Base-by-base conservation (phyloP, 768 basidiomycete genomes). In the Boletus reticuloceps region DNA sequence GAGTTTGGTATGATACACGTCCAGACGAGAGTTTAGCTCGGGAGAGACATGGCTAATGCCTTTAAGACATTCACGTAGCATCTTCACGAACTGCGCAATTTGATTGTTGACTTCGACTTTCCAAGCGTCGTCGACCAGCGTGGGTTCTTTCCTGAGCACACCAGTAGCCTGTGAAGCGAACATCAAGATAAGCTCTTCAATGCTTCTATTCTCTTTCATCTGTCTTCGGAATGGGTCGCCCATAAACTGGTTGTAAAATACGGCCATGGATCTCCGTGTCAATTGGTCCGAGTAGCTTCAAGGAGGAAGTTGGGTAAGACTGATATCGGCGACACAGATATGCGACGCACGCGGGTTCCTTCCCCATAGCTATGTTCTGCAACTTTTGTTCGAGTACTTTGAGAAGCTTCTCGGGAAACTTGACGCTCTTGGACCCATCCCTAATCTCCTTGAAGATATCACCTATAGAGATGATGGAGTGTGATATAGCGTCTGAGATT, bases 101-200 rank as follows among this genome's bases (percentile, higher is more conserved):
- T 98, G 97, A 58, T 86, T 87, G 70, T 97, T 95, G 42, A 98
- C 81, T 69, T 95, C 92, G 44, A 84, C 68, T 69, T 98, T 98
- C 95, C 95, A 98, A 20, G 83, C 89, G 46, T 97, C 94, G 22
- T 85, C 89, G 16, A 80, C 81, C 2, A 94, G 75, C 3, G 89
- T 80, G 0, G 90, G 90, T 60, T 95, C 93, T 73, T 97, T 97
- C 80, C 87, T 89, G 56, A 98, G 80, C 10, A 91, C 84, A 27
- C 83, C 80, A 4, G 91, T 93, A 4, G 96, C 91, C 50, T 93
- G 86, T 2, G 94, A 91, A 12, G 95, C 95, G 65, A 98, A 98
- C 81, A 91, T 90, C 49, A 99, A 79, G 55, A 99, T 96, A 51
- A 99, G 86, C 59, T 98, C 94, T 74, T 99, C 97, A 38, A 98